Percentiles rank a stretch among this genome's conserved stretches.
Evolutionary conservation across 192 early-diverging fungal species (phyloP).

Genomic region (Glomus cerebriforme): DNA sequence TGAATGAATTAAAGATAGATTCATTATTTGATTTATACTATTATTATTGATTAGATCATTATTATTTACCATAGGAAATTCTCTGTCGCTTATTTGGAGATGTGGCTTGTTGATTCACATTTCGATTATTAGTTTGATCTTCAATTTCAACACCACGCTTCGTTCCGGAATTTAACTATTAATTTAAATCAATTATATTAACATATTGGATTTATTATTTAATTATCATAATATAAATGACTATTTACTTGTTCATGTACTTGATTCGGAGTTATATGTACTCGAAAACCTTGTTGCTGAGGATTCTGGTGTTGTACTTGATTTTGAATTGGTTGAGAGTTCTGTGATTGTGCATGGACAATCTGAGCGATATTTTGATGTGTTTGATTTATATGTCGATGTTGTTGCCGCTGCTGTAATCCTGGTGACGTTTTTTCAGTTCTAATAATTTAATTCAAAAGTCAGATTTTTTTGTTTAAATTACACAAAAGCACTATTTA

Average conservation of each 20-base stretch:
- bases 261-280: neutral
- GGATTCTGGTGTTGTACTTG: neutral
- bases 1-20: neutral
- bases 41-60: neutral
- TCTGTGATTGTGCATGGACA: neutral
- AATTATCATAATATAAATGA: neutral
- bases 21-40: no score
- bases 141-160: neutral
- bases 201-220: no score
- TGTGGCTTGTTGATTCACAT: neutral
- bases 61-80: neutral
- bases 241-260: neutral
- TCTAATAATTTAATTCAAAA: no score
- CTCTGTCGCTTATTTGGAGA: slow-evolving; percentile 3
- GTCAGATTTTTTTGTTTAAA: no score
- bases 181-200: neutral
- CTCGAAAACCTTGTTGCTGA: neutral
- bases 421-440: no score
- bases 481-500: no score
- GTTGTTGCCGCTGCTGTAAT: neutral
- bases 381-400: neutral
- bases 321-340: neutral
- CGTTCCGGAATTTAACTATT: neutral
- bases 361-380: neutral
- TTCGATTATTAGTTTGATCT: neutral